Evolutionary conservation across 306 rosid genomes (phyloP), one percentile per base, ranked within the genome.

Genomic region (Vicia sativa): DNA sequence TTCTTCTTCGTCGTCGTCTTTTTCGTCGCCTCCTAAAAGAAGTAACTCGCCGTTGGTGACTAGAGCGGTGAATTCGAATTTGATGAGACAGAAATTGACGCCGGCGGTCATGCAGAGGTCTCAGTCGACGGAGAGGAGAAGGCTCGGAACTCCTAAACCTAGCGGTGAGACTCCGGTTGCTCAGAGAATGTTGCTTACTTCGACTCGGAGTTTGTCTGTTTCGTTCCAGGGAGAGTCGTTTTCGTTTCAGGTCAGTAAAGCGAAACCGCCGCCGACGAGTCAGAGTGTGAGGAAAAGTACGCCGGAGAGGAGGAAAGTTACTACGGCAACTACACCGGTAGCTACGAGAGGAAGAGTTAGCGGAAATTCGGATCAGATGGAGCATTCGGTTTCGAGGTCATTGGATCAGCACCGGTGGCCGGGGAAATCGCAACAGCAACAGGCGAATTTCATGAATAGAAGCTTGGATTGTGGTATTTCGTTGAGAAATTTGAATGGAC

Each of bases 161-260:
- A 67, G 79, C 14, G 79, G 75, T 10, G 80, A 66, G 5, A 77
- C 89, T 68, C 80, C 89, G 0, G 82, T 84, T 13, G 86, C 92
- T 67, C 95, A 90, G 80, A 95, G 81, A 79, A 78, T 87, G 75
- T 79, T 95, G 56, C 82, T 82, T 67, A 85, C 96, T 61, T 91
- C 97, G 19, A 85, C 92, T 4, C 79, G 97, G 82, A 95, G 95
- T 68, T 84, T 95, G 19, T 83, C 96, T 41, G 96, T 87, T 59
- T 95, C 99, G 71, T 95, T 95, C 70, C 99, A 95, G 67, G 97
- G 96, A 0, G 97, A 87, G 79, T 90, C 99, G 56, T 95, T 83
- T 74, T 79, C 99, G 67, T 76, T 86, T 56, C 95, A 87, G 80
- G 92, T 87, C 14, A 86, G 96, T 54, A 90, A 87, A 66, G 66